Percentiles rank a stretch among this genome's conserved stretches.
Evolutionary conservation across 108 stramenopile species (phyloP).

Genomic region (Chaetoceros tenuissimus): DNA sequence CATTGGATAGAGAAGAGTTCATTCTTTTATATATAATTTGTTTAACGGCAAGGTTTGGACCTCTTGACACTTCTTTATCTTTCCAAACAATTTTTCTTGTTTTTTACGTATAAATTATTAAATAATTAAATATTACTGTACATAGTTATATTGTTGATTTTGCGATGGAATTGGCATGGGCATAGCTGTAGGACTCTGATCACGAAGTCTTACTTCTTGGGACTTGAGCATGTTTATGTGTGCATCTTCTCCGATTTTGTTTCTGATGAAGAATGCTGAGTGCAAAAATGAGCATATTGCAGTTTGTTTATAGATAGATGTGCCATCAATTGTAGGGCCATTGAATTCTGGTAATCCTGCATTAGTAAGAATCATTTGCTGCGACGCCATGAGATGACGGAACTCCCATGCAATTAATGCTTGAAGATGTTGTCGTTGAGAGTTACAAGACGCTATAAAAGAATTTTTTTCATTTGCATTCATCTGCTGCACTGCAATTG

Average conservation of each 20-base stretch:
- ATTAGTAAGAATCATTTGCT: constrained; percentile 60
- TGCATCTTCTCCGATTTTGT: constrained; percentile 52
- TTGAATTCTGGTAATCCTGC: constrained; percentile 63
- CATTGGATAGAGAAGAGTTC: no score
- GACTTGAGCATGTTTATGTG: constrained; percentile 59
- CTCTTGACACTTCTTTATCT: no score
- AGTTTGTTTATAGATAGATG: constrained; percentile 42
- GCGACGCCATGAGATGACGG: constrained; percentile 55
- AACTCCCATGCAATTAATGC: constrained; percentile 64
- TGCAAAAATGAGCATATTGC: constrained; percentile 75
- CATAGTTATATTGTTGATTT: neutral
- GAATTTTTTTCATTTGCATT: constrained; percentile 49
- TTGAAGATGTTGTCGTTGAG: constrained; percentile 43
- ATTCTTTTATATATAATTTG: no score
- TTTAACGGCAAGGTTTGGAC: no score
- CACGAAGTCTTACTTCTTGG: constrained; percentile 48
- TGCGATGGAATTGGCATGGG: constrained; percentile 3
- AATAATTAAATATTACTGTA: neutral
- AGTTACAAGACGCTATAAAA: constrained; percentile 43
- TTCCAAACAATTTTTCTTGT: neutral
- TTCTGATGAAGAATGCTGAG: constrained; percentile 73
- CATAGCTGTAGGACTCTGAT: constrained; percentile 3
- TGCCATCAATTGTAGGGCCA: constrained; percentile 68
- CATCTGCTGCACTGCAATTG: constrained; percentile 47
- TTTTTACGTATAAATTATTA: neutral